Evolutionary conservation across 163 green algal species (phyloP).

Genomic region (Chlorella variabilis): DNA sequence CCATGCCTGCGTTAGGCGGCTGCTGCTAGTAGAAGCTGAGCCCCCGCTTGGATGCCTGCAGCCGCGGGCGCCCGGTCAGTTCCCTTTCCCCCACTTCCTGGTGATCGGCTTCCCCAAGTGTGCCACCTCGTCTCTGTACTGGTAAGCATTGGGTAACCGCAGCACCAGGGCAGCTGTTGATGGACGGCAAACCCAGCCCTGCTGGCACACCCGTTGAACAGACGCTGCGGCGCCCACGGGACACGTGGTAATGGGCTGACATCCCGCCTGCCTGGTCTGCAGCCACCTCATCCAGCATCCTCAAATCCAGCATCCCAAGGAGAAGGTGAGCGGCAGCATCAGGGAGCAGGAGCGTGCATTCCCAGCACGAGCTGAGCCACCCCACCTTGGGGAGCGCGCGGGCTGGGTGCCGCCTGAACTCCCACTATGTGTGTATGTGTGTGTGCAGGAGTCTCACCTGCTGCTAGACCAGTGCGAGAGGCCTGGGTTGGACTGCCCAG

Average conservation of each 20-base stretch:
- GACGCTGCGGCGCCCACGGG: background rate
- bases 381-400: no score
- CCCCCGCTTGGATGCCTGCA: no score
- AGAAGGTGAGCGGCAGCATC: background rate
- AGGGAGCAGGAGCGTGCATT: background rate
- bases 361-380: no score
- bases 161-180: no score
- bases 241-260: background rate
- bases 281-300: constrained; percentile 32
- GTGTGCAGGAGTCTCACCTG: background rate
- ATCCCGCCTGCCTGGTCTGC: background rate
- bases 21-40: no score
- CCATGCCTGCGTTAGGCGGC: no score
- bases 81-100: constrained; percentile 31
- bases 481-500: background rate
- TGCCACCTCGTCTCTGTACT: constrained; percentile 39
- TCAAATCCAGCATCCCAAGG: constrained; percentile 16
- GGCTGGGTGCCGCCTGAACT: no score
- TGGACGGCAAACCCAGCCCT: no score
- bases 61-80: constrained; percentile 25
- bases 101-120: constrained; percentile 44
- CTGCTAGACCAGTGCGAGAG: background rate
- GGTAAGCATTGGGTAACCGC: background rate
- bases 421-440: no score
- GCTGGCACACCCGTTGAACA: no score